These are phyloP conservation scores for Eremomyces bilateralis DNA, from an alignment of 495 filamentous ascomycete species.

Conservation along the genomic window DNA sequence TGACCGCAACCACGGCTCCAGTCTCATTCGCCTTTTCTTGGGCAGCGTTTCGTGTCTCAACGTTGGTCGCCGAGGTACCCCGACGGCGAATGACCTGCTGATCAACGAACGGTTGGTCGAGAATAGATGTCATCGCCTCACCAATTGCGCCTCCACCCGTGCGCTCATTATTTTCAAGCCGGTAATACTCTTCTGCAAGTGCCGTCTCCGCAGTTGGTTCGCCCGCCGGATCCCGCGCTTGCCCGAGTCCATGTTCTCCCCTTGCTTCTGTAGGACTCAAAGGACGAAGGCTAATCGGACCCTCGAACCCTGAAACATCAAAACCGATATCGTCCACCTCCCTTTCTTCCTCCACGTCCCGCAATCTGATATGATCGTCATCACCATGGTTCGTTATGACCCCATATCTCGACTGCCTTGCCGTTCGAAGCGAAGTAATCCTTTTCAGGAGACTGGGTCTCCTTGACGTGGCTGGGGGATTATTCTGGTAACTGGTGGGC, in stretches of 20 bases:
- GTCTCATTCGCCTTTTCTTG: conserved; percentile 10
- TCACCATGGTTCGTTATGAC: conserved; percentile 9
- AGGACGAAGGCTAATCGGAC: conserved; percentile 5
- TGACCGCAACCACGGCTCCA: conserved; percentile 10
- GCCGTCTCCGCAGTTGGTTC: no score
- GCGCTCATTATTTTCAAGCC: not conserved
- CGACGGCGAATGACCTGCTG: not conserved
- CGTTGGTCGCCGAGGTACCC: conserved; percentile 3
- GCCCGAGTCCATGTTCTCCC: conserved; percentile 4
- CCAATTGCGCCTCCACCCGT: conserved; percentile 2
- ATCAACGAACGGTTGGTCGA: conserved; percentile 6
- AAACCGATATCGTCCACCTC: conserved; percentile 6
- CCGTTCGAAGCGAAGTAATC: conserved; percentile 7
- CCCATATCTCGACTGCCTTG: conserved; percentile 6
- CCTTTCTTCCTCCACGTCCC: conserved; percentile 8
- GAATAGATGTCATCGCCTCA: conserved; percentile 8
- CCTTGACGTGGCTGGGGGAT: no score
- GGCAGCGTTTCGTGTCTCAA: conserved; percentile 3
- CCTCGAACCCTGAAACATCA: conserved; percentile 11
- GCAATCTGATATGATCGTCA: conserved; percentile 1
- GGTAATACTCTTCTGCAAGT: not conserved
- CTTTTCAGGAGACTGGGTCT: conserved; percentile 8
- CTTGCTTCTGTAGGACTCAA: no score
- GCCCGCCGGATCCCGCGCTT: not conserved
- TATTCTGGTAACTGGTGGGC: no score